Conservation (phyloP, 108 stramenopile species). For the Stephanodiscus triporus region DNA sequence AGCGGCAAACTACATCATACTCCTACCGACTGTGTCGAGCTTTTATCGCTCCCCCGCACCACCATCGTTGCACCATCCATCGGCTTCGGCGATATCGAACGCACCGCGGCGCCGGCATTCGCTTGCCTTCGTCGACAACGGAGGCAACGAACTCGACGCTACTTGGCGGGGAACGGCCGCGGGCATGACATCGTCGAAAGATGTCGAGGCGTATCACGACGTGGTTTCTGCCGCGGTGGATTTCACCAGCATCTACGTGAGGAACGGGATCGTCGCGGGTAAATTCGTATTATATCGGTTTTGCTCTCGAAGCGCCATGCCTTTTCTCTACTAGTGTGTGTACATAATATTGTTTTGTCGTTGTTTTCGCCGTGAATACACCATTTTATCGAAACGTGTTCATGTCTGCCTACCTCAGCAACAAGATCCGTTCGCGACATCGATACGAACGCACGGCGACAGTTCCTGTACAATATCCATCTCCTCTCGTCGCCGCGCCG, state of each 20-base stretch:
- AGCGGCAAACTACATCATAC: neutral
- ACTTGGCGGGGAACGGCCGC: neutral
- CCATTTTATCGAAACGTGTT: too few relatives aligned
- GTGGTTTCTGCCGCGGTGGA: slow-evolving; percentile 68
- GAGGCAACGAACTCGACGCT: neutral
- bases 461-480: slow-evolving; percentile 63
- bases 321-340: neutral
- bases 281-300: neutral
- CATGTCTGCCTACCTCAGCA: slow-evolving; percentile 20
- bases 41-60: neutral
- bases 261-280: slow-evolving; percentile 46
- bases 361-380: too few relatives aligned
- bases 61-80: neutral
- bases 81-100: neutral
- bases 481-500: neutral
- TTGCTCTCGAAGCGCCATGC: neutral
- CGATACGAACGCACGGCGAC: slow-evolving; percentile 59
- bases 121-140: slow-evolving; percentile 12
- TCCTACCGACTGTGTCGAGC: neutral
- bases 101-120: neutral
- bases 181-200: slow-evolving; percentile 1
- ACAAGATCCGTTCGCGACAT: slow-evolving; percentile 74
- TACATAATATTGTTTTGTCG: neutral
- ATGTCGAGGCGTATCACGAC: slow-evolving; percentile 54
- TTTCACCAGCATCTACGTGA: slow-evolving; percentile 51